A percentile compares a stretch with the other conserved stretches of the same genome.
These are phyloP conservation scores for Xylaria venustula DNA, from an alignment of 495 filamentous ascomycete species.

Conservation along the genomic window DNA sequence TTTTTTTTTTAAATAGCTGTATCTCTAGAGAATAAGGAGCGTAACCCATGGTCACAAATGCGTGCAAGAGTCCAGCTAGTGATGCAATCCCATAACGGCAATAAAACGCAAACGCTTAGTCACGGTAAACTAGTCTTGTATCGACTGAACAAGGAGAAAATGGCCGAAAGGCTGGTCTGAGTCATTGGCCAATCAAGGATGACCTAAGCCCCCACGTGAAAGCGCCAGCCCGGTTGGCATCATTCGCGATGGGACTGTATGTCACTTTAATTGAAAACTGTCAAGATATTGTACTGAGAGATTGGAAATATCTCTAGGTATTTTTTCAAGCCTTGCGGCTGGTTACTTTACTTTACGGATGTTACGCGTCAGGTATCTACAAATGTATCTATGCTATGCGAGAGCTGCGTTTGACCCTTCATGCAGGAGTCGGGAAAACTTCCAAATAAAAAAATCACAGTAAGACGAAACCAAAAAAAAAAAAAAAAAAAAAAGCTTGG, in stretches of 20 bases:
- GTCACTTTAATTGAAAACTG: too few relatives aligned
- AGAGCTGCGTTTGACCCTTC: slow-evolving; percentile 3
- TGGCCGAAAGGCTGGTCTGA: not conserved
- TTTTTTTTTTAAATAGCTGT: not conserved
- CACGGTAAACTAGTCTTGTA: not conserved
- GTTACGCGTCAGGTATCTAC: not conserved
- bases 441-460: not conserved
- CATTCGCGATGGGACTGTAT: too few relatives aligned
- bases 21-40: not conserved
- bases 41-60: not conserved
- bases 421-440: slow-evolving; percentile 9
- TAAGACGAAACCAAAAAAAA: too few relatives aligned
- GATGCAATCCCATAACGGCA: too few relatives aligned
- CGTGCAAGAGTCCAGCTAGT: not conserved
- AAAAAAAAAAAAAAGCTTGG: slow-evolving; percentile 10
- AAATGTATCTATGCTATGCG: too few relatives aligned
- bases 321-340: slow-evolving; percentile 2
- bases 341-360: not conserved
- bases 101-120: not conserved
- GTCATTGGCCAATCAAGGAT: not conserved
- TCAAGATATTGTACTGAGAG: too few relatives aligned
- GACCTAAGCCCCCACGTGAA: slow-evolving; percentile 5
- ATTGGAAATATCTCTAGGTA: too few relatives aligned
- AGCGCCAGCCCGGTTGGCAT: too few relatives aligned
- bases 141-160: not conserved